Evolutionary conservation across 2,329 filamentous ascomycete species (phyloP), one percentile per base, ranked within the genome.

Genomic region (Neopestalotiopsis sp.): DNA sequence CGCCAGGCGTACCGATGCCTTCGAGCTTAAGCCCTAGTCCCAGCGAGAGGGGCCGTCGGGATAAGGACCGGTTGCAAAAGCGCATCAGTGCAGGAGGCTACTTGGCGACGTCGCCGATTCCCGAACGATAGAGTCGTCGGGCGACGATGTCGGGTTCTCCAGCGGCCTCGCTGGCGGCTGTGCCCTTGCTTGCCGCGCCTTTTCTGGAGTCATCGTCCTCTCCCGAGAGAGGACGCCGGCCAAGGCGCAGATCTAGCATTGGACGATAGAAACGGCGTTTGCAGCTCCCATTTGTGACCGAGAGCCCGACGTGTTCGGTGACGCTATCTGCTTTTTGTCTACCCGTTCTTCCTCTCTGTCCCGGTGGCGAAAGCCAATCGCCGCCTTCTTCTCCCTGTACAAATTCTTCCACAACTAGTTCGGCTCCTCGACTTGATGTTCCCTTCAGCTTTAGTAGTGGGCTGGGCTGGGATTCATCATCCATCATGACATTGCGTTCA

Each of bases 71-170:
- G 70, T 79, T 95, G 69, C 91, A 94, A 79, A 96, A 96, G 83
- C 87, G 93, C 70, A 90, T 93, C 71, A 94, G 92, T 77, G 92
- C 91, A 32, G 92, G 92, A 61, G 92, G 92, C 62, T 86, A 92
- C 73, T 85, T 95, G 77, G 89, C 89, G 70, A 90, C 86, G 80
- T 86, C 86, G 74, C 86, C 88, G 75, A 90, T 90, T 78, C 87
- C 88, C 74, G 88, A 90, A 71, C 77, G 78, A 71, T 79, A 79
- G 78, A 78, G 72, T 77, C 78, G 76, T 68, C 74, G 77, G 76
- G 76, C 76, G 72, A 78, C 76, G 64, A 74, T 70, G 57, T 70
- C 71, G 45, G n/a, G 12, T 61, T 77, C 75, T 56, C 60, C 71
- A 57, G n/a, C 32, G 56, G 67, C 60, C 10, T 66, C 58, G 20